A percentile compares a stretch with the other conserved stretches of the same genome.
Conservation (phyloP, 441 rosid species). For the Populus tomentosa region DNA sequence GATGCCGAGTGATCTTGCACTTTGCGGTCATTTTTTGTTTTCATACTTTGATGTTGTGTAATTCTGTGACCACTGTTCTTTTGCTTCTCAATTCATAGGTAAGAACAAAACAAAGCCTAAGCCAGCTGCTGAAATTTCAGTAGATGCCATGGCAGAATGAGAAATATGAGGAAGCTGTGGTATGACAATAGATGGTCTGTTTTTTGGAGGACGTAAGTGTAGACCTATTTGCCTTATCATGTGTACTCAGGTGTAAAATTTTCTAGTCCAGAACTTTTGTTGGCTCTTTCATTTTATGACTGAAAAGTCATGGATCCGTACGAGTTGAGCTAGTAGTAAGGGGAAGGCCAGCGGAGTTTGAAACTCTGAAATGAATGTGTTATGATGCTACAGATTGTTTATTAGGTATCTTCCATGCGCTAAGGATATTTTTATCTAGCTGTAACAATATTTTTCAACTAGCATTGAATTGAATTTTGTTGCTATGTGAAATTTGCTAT, state of each 20-base stretch:
- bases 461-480: neutral
- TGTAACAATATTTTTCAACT: neutral
- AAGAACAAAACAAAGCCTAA: constrained; percentile 40
- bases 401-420: neutral
- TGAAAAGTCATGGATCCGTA: neutral
- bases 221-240: neutral
- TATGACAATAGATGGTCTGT: neutral
- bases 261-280: neutral
- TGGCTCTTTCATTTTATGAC: neutral
- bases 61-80: neutral
- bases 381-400: neutral
- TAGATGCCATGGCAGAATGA: constrained; percentile 46
- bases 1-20: neutral
- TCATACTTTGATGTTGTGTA: neutral
- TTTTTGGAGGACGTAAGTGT: neutral
- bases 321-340: neutral
- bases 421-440: neutral
- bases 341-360: neutral
- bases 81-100: constrained; percentile 25
- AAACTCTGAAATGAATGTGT: neutral
- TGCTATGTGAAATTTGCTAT: neutral
- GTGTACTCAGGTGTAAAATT: neutral
- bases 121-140: constrained; percentile 28
- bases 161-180: neutral
- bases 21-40: neutral